phyloP scores from a whole-genome alignment of 2,329 filamentous ascomycete species.

The Pestalotiopsis sp. region DNA sequence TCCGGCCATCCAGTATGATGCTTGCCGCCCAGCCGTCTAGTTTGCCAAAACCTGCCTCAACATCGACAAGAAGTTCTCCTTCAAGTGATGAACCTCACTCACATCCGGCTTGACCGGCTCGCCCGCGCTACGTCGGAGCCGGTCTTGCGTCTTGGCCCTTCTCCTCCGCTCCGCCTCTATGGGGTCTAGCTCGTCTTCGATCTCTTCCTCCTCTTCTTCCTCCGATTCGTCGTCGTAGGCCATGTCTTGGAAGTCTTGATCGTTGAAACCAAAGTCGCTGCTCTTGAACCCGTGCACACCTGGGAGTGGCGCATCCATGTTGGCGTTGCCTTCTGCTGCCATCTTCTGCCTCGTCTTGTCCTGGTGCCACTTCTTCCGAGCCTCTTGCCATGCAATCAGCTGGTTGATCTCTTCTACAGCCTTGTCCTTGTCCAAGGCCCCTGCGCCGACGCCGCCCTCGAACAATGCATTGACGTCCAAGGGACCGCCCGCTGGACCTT shows the following conservation, averaged over 20 bases:
- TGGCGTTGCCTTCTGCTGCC: slow-evolving; percentile 75
- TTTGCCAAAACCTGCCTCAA: slow-evolving; percentile 79
- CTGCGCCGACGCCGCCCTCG: slow-evolving; percentile 72
- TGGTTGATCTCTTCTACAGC: slow-evolving; percentile 81
- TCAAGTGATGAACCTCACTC: slow-evolving; percentile 78
- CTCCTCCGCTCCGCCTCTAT: slow-evolving; percentile 84
- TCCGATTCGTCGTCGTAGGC: slow-evolving; percentile 75
- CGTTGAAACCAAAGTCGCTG: slow-evolving; percentile 87
- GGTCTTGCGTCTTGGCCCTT: slow-evolving; percentile 76
- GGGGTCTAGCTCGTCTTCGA: slow-evolving; percentile 80
- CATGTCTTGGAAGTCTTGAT: slow-evolving; percentile 85
- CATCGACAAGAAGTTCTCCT: slow-evolving; percentile 80
- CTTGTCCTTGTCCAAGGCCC: slow-evolving; percentile 69
- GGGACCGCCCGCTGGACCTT: slow-evolving; percentile 82
- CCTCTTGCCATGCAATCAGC: slow-evolving; percentile 91
- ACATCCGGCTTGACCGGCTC: slow-evolving; percentile 82
- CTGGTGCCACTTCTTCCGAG: slow-evolving; percentile 95
- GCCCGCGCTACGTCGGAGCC: slow-evolving; percentile 77
- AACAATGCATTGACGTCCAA: slow-evolving; percentile 95
- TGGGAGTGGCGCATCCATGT: slow-evolving; percentile 50
- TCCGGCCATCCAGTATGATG: not conserved
- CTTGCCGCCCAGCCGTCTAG: slow-evolving; percentile 39
- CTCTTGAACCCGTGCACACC: slow-evolving; percentile 67
- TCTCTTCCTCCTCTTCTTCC: slow-evolving; percentile 68
- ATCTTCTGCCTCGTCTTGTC: slow-evolving; percentile 99